phyloP scores from a whole-genome alignment of 352 stramenopile species.

The Pythium inflatum region DNA sequence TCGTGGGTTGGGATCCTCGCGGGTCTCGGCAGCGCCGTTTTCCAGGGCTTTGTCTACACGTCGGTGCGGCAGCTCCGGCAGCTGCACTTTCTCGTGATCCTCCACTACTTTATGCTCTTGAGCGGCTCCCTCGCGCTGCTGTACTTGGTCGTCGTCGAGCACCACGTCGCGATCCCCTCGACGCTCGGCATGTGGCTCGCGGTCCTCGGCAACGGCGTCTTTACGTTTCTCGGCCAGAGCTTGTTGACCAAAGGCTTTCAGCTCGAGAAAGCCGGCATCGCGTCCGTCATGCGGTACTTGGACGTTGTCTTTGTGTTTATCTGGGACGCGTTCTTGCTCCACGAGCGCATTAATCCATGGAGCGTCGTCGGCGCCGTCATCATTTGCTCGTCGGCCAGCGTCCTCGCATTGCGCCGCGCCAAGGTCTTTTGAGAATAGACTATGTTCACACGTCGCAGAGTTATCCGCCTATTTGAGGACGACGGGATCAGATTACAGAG shows the following conservation, averaged over 20 bases:
- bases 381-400: slow-evolving; percentile 64
- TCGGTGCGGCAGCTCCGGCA: slow-evolving; percentile 64
- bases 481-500: no score
- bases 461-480: no score
- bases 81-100: slow-evolving; percentile 62
- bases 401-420: slow-evolving; percentile 67
- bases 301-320: slow-evolving; percentile 87
- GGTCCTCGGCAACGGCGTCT: slow-evolving; percentile 60
- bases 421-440: slow-evolving; percentile 32
- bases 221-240: slow-evolving; percentile 72
- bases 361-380: slow-evolving; percentile 71
- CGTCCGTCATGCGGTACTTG: slow-evolving; percentile 83
- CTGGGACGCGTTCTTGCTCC: slow-evolving; percentile 67
- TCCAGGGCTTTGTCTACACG: slow-evolving; percentile 75
- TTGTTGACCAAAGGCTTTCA: slow-evolving; percentile 83
- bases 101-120: slow-evolving; percentile 85
- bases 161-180: slow-evolving; percentile 53
- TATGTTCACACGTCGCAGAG: no score
- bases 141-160: slow-evolving; percentile 58
- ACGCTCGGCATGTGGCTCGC: slow-evolving; percentile 46
- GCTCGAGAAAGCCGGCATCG: slow-evolving; percentile 81
- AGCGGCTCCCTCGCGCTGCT: slow-evolving; percentile 49
- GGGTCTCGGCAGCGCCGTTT: slow-evolving; percentile 59
- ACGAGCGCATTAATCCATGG: slow-evolving; percentile 73
- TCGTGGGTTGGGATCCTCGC: slow-evolving; percentile 57